Evolutionary conservation across 495 filamentous ascomycete species (phyloP), one percentile per base, ranked within the genome.

Genomic region (Podospora didyma): DNA sequence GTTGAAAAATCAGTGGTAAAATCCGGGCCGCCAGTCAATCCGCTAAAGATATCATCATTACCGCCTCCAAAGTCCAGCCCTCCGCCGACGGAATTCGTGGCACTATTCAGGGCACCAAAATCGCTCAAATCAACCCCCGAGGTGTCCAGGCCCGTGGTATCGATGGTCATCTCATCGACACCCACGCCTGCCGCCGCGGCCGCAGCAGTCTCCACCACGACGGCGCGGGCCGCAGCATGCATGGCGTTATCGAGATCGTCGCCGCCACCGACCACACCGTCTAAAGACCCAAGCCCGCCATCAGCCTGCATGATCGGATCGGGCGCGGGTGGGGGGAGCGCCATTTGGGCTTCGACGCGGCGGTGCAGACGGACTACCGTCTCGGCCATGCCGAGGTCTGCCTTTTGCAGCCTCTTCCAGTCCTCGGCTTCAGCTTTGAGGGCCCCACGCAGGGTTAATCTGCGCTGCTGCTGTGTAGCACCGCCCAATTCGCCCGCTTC

Each of bases 321-420:
- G 44, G 65, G 60, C 17, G 67, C 49, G 7, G 70, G 60, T 17
- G 68, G 68, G 0, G 68, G 68, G 1, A 70, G 70, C 23, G 69
- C 62, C 65, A 75, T 63, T 62, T 77, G 82, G 3, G 84, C 76
- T 62, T 92, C 88, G 6, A 96, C 89, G 19, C 87, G 82, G 2
- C 89, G 79, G 66, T 84, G 79, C 20, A 96, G 77, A 2, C 91
- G 83, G 2, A 95, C 86, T n/a, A 91, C 74, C 2, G 84, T 77
- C 60, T 90, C 85, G 0, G 90, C 90, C 44, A 82, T 74, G 0
- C 73, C 51, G 6, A 78, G 73, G 49, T 92, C 84, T 28, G 74
- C 75, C 55, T 86, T 84, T 10, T 86, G 79, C 0, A 88, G 65
- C 19, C 75, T 79, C 19, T 82, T 79, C 21, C 85, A 85, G 49